A percentile compares a stretch with the other conserved stretches of the same genome.
Conservation (phyloP, 805 yeast species). For the Yarrowia sp. region DNA sequence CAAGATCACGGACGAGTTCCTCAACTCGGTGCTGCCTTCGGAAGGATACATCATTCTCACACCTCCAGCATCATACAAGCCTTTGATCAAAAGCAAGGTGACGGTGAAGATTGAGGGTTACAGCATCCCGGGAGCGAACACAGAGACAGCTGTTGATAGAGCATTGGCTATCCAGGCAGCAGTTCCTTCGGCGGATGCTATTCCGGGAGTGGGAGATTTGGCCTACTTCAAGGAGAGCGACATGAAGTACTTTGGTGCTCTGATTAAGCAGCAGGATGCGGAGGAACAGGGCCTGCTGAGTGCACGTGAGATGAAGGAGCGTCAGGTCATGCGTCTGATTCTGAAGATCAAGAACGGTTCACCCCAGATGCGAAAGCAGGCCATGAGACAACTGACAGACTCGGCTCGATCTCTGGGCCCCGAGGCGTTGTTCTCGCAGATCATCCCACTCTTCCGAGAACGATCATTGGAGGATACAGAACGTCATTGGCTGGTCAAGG, state of each 20-base stretch:
- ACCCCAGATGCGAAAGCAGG: conserved; percentile 61
- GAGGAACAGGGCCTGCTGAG: conserved; percentile 42
- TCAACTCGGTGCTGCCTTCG: conserved; percentile 51
- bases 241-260: conserved; percentile 63
- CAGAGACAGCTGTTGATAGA: conserved; percentile 32
- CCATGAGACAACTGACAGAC: conserved; percentile 65
- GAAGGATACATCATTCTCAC: conserved; percentile 48
- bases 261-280: conserved; percentile 42
- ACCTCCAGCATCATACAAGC: conserved; percentile 47
- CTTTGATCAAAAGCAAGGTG: conserved; percentile 42
- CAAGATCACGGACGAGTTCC: conserved; percentile 46
- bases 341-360: conserved; percentile 77
- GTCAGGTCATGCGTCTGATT: conserved; percentile 60
- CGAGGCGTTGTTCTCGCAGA: conserved; percentile 58
- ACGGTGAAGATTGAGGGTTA: conserved; percentile 42
- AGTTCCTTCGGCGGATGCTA: conserved; percentile 28
- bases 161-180: conserved; percentile 45
- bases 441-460: conserved; percentile 76
- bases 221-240: conserved; percentile 72
- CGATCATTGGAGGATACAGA: conserved; percentile 74
- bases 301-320: conserved; percentile 55
- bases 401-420: conserved; percentile 68
- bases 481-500: conserved; percentile 75
- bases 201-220: conserved; percentile 65
- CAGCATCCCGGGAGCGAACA: conserved; percentile 50